These are phyloP conservation scores for Rhypophila decipiens DNA, from an alignment of 495 filamentous ascomycete species.

Conservation along the genomic window DNA sequence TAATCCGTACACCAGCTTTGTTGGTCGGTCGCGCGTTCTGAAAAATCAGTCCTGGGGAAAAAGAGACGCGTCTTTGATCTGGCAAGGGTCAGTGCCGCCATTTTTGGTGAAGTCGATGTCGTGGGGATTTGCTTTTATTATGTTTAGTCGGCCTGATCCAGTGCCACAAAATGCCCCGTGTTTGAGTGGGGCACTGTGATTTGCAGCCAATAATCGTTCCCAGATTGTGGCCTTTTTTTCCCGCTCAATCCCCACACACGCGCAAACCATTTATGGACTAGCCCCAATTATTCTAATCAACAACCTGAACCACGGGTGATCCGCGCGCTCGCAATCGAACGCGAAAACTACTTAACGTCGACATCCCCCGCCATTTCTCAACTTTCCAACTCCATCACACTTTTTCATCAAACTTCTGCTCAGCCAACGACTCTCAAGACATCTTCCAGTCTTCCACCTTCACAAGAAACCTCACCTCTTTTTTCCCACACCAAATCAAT, in stretches of 20 bases:
- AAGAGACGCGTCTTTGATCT: slow-evolving; percentile 1
- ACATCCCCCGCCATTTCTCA: slow-evolving; percentile 38
- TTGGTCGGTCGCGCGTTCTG: slow-evolving; percentile 6
- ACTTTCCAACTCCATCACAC: slow-evolving; percentile 31
- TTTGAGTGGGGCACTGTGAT: neutral
- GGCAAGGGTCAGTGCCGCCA: neutral
- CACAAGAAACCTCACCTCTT: slow-evolving; percentile 5
- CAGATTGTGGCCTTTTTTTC: slow-evolving; percentile 4
- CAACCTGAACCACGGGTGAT: slow-evolving; percentile 27
- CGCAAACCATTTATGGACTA: slow-evolving; percentile 32
- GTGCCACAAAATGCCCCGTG: neutral
- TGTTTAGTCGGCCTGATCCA: too few relatives aligned
- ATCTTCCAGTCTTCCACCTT: slow-evolving; percentile 9
- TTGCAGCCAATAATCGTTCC: slow-evolving; percentile 13
- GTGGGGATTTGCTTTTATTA: too few relatives aligned
- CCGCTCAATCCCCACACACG: slow-evolving; percentile 8
- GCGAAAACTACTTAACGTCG: slow-evolving; percentile 49
- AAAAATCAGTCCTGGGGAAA: slow-evolving; percentile 16
- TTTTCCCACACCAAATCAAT: slow-evolving; percentile 28
- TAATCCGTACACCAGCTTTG: too few relatives aligned
- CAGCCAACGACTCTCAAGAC: slow-evolving; percentile 15
- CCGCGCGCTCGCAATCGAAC: slow-evolving; percentile 41
- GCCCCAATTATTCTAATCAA: slow-evolving; percentile 30
- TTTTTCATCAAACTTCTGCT: slow-evolving; percentile 25
- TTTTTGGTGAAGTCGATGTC: too few relatives aligned